These are phyloP conservation scores for Tubosaeta sp. DNA, from an alignment of 768 basidiomycete genomes.

Conservation along the genomic window DNA sequence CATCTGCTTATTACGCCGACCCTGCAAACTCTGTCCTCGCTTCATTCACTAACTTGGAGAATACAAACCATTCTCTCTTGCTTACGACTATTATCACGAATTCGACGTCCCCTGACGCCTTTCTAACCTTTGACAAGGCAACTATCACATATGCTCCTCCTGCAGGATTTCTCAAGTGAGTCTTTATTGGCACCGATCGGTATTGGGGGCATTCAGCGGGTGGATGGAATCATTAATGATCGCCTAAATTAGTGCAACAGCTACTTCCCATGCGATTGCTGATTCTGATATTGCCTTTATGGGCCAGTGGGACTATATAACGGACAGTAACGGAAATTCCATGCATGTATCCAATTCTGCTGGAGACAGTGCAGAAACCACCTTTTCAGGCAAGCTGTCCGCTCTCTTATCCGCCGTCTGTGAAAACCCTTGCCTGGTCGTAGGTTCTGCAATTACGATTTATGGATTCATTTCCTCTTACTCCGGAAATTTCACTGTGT, in stretches of 20 bases:
- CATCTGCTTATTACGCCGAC: slow-evolving; percentile 23
- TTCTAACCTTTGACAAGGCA: slow-evolving; percentile 56
- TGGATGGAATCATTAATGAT: slow-evolving; percentile 18
- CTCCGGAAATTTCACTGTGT: slow-evolving; percentile 57
- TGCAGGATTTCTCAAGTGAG: slow-evolving; percentile 33
- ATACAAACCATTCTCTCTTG: slow-evolving; percentile 51
- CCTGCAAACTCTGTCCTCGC: slow-evolving; percentile 42
- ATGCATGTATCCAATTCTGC: slow-evolving; percentile 33
- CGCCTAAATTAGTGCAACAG: slow-evolving; percentile 31
- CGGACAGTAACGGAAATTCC: slow-evolving; percentile 26
- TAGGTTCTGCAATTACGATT: slow-evolving; percentile 61
- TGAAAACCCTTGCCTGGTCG: slow-evolving; percentile 1
- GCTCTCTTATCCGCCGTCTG: background rate
- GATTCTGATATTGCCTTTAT: slow-evolving; percentile 46
- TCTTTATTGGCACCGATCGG: slow-evolving; percentile 9
- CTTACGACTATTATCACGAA: slow-evolving; percentile 45
- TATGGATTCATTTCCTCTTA: slow-evolving; percentile 55
- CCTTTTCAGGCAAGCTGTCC: slow-evolving; percentile 45
- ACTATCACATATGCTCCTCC: slow-evolving; percentile 41
- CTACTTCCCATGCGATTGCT: slow-evolving; percentile 35
- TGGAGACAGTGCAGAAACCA: slow-evolving; percentile 42
- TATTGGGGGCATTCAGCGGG: background rate
- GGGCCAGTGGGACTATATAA: slow-evolving; percentile 52
- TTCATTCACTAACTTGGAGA: slow-evolving; percentile 41
- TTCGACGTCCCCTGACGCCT: slow-evolving; percentile 29